These are phyloP conservation scores for Anethum foeniculum DNA, from an alignment of 140 eudicot genomes.

Conservation along the genomic window DNA sequence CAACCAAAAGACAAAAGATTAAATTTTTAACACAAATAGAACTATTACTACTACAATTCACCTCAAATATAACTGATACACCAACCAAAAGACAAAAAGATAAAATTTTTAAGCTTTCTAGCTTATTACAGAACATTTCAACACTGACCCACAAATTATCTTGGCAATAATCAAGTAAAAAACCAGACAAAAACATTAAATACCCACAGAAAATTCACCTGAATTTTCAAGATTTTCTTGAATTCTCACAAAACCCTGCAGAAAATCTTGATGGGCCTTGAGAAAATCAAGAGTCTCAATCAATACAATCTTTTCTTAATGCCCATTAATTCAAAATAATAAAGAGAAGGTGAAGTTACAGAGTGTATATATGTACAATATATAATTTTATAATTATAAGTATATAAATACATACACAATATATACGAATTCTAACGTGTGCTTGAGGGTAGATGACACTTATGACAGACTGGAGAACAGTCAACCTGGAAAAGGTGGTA, in stretches of 20 bases:
- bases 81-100: neutral
- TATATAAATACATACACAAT: neutral
- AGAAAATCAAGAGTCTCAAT: slow-evolving; percentile 2
- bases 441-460: neutral
- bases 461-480: slow-evolving; percentile 3
- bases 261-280: slow-evolving; percentile 2
- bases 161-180: neutral
- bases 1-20: slow-evolving; percentile 3
- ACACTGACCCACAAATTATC: neutral
- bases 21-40: neutral
- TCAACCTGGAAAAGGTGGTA: slow-evolving; percentile 12
- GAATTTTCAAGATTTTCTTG: neutral
- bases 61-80: neutral
- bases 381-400: neutral
- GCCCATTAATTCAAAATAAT: neutral
- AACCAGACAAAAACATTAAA: neutral
- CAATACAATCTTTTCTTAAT: neutral
- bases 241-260: neutral
- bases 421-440: neutral
- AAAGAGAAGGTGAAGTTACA: neutral
- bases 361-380: neutral
- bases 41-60: neutral
- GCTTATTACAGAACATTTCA: neutral
- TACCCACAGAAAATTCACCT: neutral
- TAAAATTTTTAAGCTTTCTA: neutral